Percentiles rank a stretch among this genome's conserved stretches.
Evolutionary conservation across 2,329 filamentous ascomycete species (phyloP).

Genomic region (Ambrosiella beaveri): DNA sequence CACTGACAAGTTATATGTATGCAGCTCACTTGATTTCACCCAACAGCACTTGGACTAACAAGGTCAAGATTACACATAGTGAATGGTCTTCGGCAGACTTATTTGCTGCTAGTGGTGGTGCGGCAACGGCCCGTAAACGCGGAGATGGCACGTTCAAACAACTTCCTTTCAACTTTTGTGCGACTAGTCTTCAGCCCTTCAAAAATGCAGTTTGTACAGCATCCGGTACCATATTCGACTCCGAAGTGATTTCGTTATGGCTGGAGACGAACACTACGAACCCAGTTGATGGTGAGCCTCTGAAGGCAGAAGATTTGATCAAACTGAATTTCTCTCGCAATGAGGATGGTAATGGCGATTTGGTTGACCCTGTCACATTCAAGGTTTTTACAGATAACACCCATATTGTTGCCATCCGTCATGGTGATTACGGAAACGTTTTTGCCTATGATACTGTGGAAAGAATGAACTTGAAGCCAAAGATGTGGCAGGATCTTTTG

Average conservation of each 20-base stretch:
- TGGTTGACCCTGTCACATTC: constrained; percentile 91
- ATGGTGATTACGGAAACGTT: constrained; percentile 75
- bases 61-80: constrained; percentile 69
- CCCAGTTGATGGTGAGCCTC: constrained; percentile 63
- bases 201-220: constrained; percentile 82
- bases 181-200: constrained; percentile 88
- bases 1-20: background rate
- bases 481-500: constrained; percentile 85
- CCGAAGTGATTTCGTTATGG: constrained; percentile 88
- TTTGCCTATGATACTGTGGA: constrained; percentile 95
- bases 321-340: constrained; percentile 87
- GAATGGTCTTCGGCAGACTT: constrained; percentile 91
- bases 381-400: constrained; percentile 98
- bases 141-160: constrained; percentile 55
- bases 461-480: constrained; percentile 86
- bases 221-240: constrained; percentile 79
- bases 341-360: constrained; percentile 40
- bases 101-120: constrained; percentile 64
- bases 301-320: constrained; percentile 70
- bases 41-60: constrained; percentile 24
- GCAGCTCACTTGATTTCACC: background rate
- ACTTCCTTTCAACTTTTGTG: constrained; percentile 95
- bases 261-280: constrained; percentile 87
- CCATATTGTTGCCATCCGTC: constrained; percentile 74
- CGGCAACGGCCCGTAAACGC: constrained; percentile 42